Evolutionary conservation across 306 rosid species (phyloP), one percentile per base, ranked within the genome.

Genomic region (Clitoria ternatea): DNA sequence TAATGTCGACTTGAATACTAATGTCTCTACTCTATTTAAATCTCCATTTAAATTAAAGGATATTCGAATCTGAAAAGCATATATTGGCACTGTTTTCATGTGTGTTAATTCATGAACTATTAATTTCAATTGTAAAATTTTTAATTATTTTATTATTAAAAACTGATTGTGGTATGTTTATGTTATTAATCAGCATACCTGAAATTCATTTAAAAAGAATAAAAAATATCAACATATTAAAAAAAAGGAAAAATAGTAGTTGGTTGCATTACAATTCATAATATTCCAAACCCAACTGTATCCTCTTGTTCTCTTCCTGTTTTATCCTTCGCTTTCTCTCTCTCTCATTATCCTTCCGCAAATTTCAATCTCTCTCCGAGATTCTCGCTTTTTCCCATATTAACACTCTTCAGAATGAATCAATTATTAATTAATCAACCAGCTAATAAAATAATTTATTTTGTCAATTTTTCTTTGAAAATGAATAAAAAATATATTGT

Each of bases 221-320:
- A n/a, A n/a, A 6, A 45, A 27, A 26, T 7, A 12, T n/a, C 1
- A 40, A n/a, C 15, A 66, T 2, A 23, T 43, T 14, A 15, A 19
- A 7, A 35, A 3, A 33, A 27, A 14, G 1, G 3, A 44, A 53
- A 50, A 74, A 52, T 14, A 4, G 9, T 19, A 12, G 80, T 72
- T 63, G 44, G 79, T 72, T 76, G 79, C 43, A 57, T 72, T 79
- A 69, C 82, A 81, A 76, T 85, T 76, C 86, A 81, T 59, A 72
- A 81, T 79, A 81, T 87, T 81, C 89, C 72, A 70, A 77, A 69
- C 71, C 88, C 90, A 86, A 89, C 96, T 83, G 88, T 79, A 82
- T 82, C 76, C 39, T 69, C 52, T 70, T 39, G 73, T 69, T 52
- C 61, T 27, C 72, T 62, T 11, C 26, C 52, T 52, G 62, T 24